Evolutionary conservation across 768 basidiomycete species (phyloP).

Genomic region (Trametes cingulata): DNA sequence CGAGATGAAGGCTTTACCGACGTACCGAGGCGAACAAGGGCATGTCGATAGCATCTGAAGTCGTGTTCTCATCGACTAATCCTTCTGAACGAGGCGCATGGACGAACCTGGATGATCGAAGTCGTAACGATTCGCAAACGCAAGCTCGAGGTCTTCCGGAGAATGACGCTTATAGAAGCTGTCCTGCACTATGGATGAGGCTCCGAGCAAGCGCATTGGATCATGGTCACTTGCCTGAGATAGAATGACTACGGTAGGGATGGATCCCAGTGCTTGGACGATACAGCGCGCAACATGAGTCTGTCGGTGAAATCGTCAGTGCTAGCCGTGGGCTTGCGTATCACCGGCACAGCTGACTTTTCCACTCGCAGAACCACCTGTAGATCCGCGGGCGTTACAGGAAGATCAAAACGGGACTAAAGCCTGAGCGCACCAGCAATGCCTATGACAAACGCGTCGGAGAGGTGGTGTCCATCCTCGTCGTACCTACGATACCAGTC

Average conservation of each 20-base stretch:
- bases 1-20: conserved; percentile 13
- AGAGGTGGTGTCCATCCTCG: conserved; percentile 66
- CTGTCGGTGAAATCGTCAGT: conserved; percentile 38
- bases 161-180: conserved; percentile 89
- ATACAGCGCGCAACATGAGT: conserved; percentile 87
- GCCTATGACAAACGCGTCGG: conserved; percentile 81
- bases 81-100: background rate
- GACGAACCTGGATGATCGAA: conserved; percentile 74
- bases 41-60: conserved; percentile 82
- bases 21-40: conserved; percentile 77
- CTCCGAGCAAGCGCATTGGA: background rate
- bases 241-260: conserved; percentile 87
- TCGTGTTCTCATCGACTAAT: background rate
- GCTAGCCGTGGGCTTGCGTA: background rate
- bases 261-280: conserved; percentile 75
- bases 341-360: conserved; percentile 51
- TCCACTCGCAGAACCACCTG: conserved; percentile 85
- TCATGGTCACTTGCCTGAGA: conserved; percentile 63
- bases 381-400: no score
- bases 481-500: conserved; percentile 68
- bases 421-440: conserved; percentile 65
- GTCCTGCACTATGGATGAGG: conserved; percentile 53
- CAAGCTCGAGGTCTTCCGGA: conserved; percentile 78
- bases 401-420: no score
- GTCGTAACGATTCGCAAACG: conserved; percentile 77